phyloP scores from a whole-genome alignment of 495 filamentous ascomycete species.

The Penicillium coprophilum region DNA sequence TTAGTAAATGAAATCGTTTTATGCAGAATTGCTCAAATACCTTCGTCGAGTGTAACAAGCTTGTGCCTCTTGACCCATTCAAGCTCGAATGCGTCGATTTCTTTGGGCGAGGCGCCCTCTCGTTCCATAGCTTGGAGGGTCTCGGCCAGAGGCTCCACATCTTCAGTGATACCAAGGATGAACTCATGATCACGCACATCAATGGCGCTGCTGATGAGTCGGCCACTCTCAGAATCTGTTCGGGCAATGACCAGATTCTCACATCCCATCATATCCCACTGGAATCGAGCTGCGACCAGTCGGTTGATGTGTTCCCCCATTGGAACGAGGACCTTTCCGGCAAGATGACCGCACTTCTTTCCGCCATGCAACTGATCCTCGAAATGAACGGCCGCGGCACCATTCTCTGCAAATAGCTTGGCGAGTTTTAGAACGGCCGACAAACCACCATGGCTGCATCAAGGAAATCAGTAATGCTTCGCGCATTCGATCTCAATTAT shows the following conservation, averaged over 20 bases:
- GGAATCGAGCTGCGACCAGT: conserved; percentile 85
- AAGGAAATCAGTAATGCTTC: conserved; percentile 5
- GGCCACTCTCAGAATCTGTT: conserved; percentile 92
- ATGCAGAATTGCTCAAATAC: conserved; percentile 27
- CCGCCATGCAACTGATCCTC: conserved; percentile 97
- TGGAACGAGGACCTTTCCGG: conserved; percentile 94
- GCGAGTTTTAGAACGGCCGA: conserved; percentile 93
- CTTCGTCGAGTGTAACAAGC: conserved; percentile 89
- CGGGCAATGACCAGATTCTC: conserved; percentile 94
- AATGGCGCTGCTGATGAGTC: conserved; percentile 82
- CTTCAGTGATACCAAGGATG: conserved; percentile 80
- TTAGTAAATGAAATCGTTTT: conserved; percentile 17
- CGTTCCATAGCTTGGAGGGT: conserved; percentile 88
- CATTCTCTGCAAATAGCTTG: conserved; percentile 98
- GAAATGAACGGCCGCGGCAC: conserved; percentile 93
- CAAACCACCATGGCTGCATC: conserved; percentile 69
- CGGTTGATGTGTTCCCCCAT: conserved; percentile 95
- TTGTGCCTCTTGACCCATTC: conserved; percentile 85
- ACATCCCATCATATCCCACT: conserved; percentile 96
- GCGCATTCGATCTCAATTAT: neutral
- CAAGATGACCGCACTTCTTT: conserved; percentile 97
- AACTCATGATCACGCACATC: conserved; percentile 95
- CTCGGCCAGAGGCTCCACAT: conserved; percentile 76
- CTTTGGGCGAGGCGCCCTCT: conserved; percentile 67
- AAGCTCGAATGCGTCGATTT: conserved; percentile 86